Conservation (phyloP, 768 basidiomycete genomes). For the Antrodiella citrinella region DNA sequence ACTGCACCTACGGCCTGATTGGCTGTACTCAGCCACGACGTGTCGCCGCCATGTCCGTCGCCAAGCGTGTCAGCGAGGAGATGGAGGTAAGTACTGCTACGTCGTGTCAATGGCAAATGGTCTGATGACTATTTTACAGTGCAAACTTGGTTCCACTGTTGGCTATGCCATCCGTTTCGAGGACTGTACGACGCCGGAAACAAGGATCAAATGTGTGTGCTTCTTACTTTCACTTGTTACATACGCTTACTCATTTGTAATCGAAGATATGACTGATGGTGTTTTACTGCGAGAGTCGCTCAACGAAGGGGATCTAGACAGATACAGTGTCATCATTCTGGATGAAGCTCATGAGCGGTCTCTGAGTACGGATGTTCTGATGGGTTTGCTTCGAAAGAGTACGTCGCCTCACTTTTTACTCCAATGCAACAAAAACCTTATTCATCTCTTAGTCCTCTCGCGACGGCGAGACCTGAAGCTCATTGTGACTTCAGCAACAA, state of each 20-base stretch:
- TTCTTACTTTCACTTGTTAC: background rate
- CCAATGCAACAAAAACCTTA: too few species aligned
- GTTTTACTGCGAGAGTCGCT: slow-evolving; percentile 95
- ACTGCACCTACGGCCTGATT: slow-evolving; percentile 80
- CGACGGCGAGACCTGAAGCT: slow-evolving; percentile 89
- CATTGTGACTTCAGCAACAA: slow-evolving; percentile 97
- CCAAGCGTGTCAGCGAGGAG: slow-evolving; percentile 99
- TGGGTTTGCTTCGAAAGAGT: slow-evolving; percentile 95
- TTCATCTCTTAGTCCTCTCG: slow-evolving; percentile 49
- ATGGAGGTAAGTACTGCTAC: slow-evolving; percentile 78
- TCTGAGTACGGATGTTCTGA: slow-evolving; percentile 93
- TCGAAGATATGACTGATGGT: slow-evolving; percentile 95
- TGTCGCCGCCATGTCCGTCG: slow-evolving; percentile 99
- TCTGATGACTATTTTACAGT: slow-evolving; percentile 38
- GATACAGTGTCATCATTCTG: slow-evolving; percentile 95
- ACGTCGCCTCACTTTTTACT: slow-evolving; percentile 22
- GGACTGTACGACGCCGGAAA: slow-evolving; percentile 90
- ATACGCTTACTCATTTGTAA: slow-evolving; percentile 1
- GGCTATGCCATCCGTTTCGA: slow-evolving; percentile 99
- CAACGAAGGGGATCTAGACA: slow-evolving; percentile 96
- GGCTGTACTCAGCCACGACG: slow-evolving; percentile 98
- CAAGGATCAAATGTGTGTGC: slow-evolving; percentile 89
- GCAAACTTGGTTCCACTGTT: slow-evolving; percentile 83
- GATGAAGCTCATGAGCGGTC: slow-evolving; percentile 99
- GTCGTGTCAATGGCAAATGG: background rate